These are phyloP conservation scores for Leishmania martiniquensis DNA, from an alignment of 208 protist genomes.

Conservation along the genomic window DNA sequence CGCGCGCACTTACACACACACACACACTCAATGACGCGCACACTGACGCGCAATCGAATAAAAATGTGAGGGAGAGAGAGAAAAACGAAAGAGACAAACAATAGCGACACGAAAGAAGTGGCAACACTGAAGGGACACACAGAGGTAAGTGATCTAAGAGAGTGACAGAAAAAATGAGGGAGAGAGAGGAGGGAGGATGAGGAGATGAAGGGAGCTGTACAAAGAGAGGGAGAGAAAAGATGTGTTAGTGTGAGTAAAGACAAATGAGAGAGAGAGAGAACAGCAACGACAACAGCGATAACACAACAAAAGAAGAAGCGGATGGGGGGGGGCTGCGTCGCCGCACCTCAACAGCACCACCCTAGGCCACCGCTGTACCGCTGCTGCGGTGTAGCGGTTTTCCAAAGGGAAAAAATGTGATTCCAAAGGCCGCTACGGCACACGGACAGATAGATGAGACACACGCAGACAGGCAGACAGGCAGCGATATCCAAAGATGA, in stretches of 20 bases:
- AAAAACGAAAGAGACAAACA: background rate
- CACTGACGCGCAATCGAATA: background rate
- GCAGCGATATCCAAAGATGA: background rate
- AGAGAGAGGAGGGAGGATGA: too few relatives aligned
- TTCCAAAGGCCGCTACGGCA: background rate
- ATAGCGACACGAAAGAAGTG: background rate
- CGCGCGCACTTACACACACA: too few relatives aligned
- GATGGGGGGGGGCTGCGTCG: background rate
- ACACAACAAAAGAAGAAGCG: background rate
- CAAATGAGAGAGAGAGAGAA: background rate
- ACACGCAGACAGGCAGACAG: background rate
- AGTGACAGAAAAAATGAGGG: background rate
- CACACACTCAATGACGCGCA: background rate
- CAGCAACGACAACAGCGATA: background rate
- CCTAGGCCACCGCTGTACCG: background rate
- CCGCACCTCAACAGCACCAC: background rate
- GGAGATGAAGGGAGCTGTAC: background rate
- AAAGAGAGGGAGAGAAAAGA: background rate
- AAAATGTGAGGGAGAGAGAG: background rate
- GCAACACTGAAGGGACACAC: background rate
- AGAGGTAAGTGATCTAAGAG: background rate
- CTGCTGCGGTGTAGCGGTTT: background rate
- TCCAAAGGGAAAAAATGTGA: slow-evolving; percentile 13
- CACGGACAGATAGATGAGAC: too few relatives aligned
- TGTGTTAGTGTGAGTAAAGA: background rate